Base-by-base conservation (phyloP, 2,329 filamentous ascomycete species). In the Phaeoacremonium minimum region DNA sequence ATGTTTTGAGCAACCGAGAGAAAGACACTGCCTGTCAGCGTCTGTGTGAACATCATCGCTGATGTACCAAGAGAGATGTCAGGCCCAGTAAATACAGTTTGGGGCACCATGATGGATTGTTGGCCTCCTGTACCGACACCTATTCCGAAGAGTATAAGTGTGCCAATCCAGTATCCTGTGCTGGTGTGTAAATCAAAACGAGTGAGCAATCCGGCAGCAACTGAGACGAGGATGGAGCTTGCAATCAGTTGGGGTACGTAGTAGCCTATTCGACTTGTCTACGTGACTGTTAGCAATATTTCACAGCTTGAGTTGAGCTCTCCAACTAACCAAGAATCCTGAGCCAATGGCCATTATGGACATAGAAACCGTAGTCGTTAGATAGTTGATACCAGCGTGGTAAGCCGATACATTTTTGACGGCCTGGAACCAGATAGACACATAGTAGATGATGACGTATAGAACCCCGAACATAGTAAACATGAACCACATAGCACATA, bases 341-440 rank as follows among this genome's bases (percentile, higher is more conserved):
- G 42, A 30, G 8, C 28, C n/a, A 7, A 46, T 12, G 4, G 38
- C 16, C 7, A 26, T 20, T 12, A 46, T 11, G 4, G 42, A 28
- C 37, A 42, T 36, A 16, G 43, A 6, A 4, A 16, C 38, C 3
- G 43, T 41, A 4, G 26, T 33, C 15, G 43, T 45, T 4, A 50
- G 36, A 7, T 44, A 30, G 35, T 49, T 49, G 33, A 55, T 46
- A 18, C 55, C 53, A 7, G 55, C 53, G 28, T 50, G 45, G 15
- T 46, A 42, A 3, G 53, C 50, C 16, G 52, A 48, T 4, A 38
- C 43, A 37, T 40, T 39, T 33, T 44, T 41, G 18, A 50, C 49
- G 12, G 50, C 46, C 39, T 55, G 53, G 43, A 57, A 55, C 50
- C 53, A 55, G 18, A 56, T 47, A 11, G 53, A 41, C n/a, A 50